These are phyloP conservation scores for Apophysomyces sp. DNA, from an alignment of 371 early-diverging fungal genomes.

Conservation along the genomic window DNA sequence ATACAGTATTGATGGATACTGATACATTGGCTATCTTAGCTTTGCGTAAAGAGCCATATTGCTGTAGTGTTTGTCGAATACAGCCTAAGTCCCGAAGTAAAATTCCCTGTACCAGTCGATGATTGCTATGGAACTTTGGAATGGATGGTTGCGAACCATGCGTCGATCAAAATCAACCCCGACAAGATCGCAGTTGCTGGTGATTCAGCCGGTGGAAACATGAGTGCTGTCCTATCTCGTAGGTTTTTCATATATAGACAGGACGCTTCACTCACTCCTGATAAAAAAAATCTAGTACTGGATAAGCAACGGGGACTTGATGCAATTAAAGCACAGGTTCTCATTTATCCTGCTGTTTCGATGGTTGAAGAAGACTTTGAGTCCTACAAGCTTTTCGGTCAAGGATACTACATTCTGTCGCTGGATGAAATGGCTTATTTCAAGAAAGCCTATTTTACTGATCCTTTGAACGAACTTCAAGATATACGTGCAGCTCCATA, in stretches of 20 bases:
- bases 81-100: conserved; percentile 25
- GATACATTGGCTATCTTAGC: neutral
- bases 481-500: neutral
- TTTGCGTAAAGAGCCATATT: conserved; percentile 7
- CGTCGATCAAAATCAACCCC: conserved; percentile 7
- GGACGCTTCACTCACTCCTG: neutral
- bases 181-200: conserved; percentile 15
- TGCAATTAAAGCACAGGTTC: conserved; percentile 13
- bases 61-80: conserved; percentile 25
- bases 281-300: conserved; percentile 6
- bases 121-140: conserved; percentile 21
- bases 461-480: neutral
- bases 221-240: conserved; percentile 15
- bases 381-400: conserved; percentile 7
- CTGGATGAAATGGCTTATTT: neutral
- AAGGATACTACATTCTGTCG: conserved; percentile 7
- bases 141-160: conserved; percentile 15
- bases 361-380: neutral
- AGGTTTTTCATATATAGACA: neutral
- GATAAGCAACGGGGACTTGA: conserved; percentile 13
- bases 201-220: conserved; percentile 22
- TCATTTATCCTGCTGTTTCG: conserved; percentile 7
- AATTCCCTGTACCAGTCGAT: conserved; percentile 26
- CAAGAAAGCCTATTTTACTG: neutral
- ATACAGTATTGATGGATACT: too few relatives aligned